phyloP scores from a whole-genome alignment of 148 eudicot species.

The Drosera capensis region DNA sequence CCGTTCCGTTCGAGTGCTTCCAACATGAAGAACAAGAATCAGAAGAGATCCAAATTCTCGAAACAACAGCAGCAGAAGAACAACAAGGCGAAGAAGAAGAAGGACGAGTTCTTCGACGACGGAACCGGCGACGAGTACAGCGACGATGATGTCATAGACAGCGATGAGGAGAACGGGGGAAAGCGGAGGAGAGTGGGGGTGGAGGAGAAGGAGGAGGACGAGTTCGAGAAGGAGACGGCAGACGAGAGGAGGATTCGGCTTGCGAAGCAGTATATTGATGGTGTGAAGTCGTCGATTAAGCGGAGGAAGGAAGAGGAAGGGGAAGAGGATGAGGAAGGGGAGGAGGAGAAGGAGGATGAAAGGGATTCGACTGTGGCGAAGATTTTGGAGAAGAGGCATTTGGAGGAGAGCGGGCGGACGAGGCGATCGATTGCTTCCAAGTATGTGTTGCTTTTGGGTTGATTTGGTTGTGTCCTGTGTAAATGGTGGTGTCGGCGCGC shows the following conservation, averaged over 20 bases:
- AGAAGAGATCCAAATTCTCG: too few species aligned
- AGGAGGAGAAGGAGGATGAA: constrained; percentile 20
- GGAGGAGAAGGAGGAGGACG: constrained; percentile 12
- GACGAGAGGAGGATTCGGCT: constrained; percentile 19
- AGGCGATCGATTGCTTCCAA: constrained; percentile 57
- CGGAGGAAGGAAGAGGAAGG: constrained; percentile 20
- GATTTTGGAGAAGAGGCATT: constrained; percentile 56
- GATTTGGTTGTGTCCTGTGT: not conserved
- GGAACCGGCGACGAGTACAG: too few species aligned
- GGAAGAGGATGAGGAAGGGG: constrained; percentile 18
- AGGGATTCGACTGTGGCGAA: constrained; percentile 52
- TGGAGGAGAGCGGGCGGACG: constrained; percentile 75
- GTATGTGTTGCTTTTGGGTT: too few species aligned
- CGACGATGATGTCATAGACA: too few species aligned
- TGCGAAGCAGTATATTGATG: constrained; percentile 10
- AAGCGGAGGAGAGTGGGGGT: too few species aligned
- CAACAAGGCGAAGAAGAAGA: too few species aligned
- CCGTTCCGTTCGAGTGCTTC: too few species aligned
- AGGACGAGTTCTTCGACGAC: too few species aligned
- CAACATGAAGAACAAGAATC: too few species aligned
- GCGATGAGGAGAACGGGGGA: too few species aligned
- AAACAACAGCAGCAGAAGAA: too few species aligned
- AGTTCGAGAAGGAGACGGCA: constrained; percentile 19
- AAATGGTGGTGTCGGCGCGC: not conserved
- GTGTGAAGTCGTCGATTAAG: constrained; percentile 10